Percentiles rank a stretch among this genome's conserved stretches.
phyloP scores from a whole-genome alignment of 2,329 filamentous ascomycete genomes.

The Talaromyces sp. region DNA sequence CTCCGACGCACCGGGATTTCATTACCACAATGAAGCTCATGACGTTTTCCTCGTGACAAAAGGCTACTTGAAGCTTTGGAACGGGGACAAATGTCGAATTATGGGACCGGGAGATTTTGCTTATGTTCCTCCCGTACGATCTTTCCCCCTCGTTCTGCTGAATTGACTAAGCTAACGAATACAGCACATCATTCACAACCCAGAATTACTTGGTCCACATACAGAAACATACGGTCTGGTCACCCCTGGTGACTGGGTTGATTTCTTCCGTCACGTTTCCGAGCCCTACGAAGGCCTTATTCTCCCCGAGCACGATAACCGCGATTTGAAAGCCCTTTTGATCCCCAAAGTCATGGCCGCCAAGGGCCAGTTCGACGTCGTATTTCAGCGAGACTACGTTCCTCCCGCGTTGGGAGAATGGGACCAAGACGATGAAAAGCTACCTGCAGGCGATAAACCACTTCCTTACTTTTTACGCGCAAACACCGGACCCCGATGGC shows the following conservation, averaged over 20 bases:
- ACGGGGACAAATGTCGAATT: conserved; percentile 49
- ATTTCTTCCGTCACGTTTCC: conserved; percentile 59
- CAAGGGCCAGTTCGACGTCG: conserved; percentile 55
- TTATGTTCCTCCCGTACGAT: neutral
- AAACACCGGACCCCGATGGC: conserved; percentile 49
- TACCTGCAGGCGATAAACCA: conserved; percentile 34
- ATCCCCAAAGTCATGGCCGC: conserved; percentile 57
- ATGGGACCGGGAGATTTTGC: neutral
- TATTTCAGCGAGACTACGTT: conserved; percentile 50
- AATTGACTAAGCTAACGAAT: conserved; percentile 31
- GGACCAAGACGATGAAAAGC: conserved; percentile 13
- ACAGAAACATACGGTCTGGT: conserved; percentile 56
- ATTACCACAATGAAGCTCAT: conserved; percentile 56
- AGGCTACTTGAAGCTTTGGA: conserved; percentile 56
- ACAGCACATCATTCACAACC: conserved; percentile 52
- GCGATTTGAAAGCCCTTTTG: conserved; percentile 50
- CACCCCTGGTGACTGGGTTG: conserved; percentile 58
- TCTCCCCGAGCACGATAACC: conserved; percentile 52
- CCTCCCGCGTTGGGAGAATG: conserved; percentile 11
- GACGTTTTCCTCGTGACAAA: conserved; percentile 58
- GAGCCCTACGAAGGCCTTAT: conserved; percentile 52
- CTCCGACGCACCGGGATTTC: conserved; percentile 44
- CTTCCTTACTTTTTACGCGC: conserved; percentile 53
- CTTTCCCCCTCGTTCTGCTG: neutral
- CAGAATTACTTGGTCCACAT: conserved; percentile 53